phyloP scores from a whole-genome alignment of 1,139 yeast species.

The Scheffersomyces insectosa region DNA sequence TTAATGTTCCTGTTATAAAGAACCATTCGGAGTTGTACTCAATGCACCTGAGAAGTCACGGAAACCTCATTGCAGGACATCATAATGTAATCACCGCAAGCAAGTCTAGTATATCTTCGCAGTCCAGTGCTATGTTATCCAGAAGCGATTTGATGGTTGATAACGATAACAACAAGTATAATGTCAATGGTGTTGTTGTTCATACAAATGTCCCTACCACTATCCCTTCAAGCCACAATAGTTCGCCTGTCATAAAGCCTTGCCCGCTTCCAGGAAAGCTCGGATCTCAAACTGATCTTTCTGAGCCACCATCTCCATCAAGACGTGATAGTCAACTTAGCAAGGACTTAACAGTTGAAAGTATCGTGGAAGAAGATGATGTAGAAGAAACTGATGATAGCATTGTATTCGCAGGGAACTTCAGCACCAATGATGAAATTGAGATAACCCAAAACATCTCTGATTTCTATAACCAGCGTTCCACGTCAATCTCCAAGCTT shows the following conservation, averaged over 20 bases:
- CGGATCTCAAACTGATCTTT: conserved; percentile 11
- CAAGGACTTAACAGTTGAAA: conserved; percentile 15
- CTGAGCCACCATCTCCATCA: conserved; percentile 3
- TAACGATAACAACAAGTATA: conserved; percentile 29
- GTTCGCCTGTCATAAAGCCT: conserved; percentile 20
- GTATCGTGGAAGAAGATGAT: conserved; percentile 20
- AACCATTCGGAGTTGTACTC: conserved; percentile 37
- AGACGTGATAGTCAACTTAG: conserved; percentile 2
- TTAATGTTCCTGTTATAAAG: conserved; percentile 47
- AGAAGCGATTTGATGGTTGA: conserved; percentile 31
- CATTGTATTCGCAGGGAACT: conserved; percentile 1
- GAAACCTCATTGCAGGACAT: background rate
- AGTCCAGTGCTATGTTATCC: conserved; percentile 13
- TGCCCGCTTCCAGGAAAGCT: conserved; percentile 41
- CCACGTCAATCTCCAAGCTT: conserved; percentile 35
- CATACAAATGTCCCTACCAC: too few relatives aligned
- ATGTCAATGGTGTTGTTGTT: conserved; percentile 10
- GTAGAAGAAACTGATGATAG: conserved; percentile 5
- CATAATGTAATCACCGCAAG: background rate
- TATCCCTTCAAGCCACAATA: too few relatives aligned
- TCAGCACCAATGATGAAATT: conserved; percentile 27
- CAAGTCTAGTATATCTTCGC: background rate
- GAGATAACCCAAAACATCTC: conserved; percentile 40
- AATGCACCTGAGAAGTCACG: conserved; percentile 7
- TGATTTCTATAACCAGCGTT: conserved; percentile 37